Conservation (phyloP, 495 filamentous ascomycete genomes). For the Penicillium waksmanii region DNA sequence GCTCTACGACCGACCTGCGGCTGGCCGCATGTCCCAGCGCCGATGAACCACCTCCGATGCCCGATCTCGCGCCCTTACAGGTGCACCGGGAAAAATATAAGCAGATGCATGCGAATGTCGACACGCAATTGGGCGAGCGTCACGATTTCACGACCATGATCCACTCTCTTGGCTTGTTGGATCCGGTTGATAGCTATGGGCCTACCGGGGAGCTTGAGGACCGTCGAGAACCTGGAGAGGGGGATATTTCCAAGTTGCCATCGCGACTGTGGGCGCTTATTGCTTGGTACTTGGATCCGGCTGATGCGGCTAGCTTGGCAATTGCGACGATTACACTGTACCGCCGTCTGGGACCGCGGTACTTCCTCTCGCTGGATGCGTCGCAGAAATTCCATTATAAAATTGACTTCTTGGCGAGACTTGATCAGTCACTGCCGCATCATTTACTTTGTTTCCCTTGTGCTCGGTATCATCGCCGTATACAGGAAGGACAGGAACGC, state of each 20-base stretch:
- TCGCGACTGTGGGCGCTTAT: conserved; percentile 48
- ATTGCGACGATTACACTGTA: conserved; percentile 51
- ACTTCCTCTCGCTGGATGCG: conserved; percentile 36
- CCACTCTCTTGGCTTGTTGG: conserved; percentile 48
- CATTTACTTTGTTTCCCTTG: conserved; percentile 64
- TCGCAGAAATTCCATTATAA: conserved; percentile 44
- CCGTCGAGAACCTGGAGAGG: conserved; percentile 44
- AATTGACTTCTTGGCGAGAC: conserved; percentile 47
- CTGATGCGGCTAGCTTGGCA: conserved; percentile 51
- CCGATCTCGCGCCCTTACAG: conserved; percentile 41
- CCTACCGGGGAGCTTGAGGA: conserved; percentile 24
- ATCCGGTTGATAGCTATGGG: conserved; percentile 30
- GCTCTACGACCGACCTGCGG: conserved; percentile 39
- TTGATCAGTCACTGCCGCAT: conserved; percentile 50
- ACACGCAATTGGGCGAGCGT: conserved; percentile 54
- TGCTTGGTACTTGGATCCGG: conserved; percentile 41
- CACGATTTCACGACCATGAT: conserved; percentile 53
- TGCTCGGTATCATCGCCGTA: conserved; percentile 53
- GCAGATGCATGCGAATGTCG: conserved; percentile 33
- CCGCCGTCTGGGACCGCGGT: conserved; percentile 39
- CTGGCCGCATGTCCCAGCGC: conserved; percentile 29
- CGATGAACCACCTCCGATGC: conserved; percentile 42
- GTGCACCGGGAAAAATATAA: conserved; percentile 46
- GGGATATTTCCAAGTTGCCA: conserved; percentile 47
- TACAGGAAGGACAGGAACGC: conserved; percentile 50